phyloP scores from a whole-genome alignment of 768 basidiomycete genomes.

The Mycena vulgaris region DNA sequence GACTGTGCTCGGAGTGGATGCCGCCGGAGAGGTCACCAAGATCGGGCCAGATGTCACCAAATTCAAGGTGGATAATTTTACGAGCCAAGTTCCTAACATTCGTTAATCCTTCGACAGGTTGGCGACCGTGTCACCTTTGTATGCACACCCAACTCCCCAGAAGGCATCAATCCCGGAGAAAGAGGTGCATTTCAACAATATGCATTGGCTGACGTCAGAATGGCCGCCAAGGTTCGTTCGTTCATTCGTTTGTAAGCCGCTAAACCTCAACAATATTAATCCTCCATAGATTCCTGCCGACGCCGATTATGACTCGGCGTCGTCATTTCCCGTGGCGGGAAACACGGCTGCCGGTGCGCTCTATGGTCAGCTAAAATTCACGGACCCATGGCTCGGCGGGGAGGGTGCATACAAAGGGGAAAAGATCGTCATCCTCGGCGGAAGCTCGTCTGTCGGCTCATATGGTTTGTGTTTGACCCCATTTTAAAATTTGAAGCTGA shows the following conservation, averaged over 20 bases:
- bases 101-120: too few relatives aligned
- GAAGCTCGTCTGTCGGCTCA: conserved; percentile 25
- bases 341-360: conserved; percentile 24
- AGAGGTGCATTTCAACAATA: conserved; percentile 29
- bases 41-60: conserved; percentile 54
- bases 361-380: conserved; percentile 19
- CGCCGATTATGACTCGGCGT: conserved; percentile 14
- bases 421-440: conserved; percentile 27
- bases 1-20: conserved; percentile 52
- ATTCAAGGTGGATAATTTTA: too few relatives aligned
- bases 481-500: background rate
- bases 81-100: too few relatives aligned
- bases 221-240: conserved; percentile 15
- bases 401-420: conserved; percentile 23
- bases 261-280: background rate
- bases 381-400: conserved; percentile 19
- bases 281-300: conserved; percentile 1
- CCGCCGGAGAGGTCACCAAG: conserved; percentile 56
- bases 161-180: background rate
- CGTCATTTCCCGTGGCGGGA: conserved; percentile 15
- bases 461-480: conserved; percentile 3
- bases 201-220: conserved; percentile 1
- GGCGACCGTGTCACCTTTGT: conserved; percentile 54
- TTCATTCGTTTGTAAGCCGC: background rate
- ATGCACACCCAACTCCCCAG: background rate